Base-by-base conservation (phyloP, 176 grass and related monocot genomes). In the Stipa capillata region DNA sequence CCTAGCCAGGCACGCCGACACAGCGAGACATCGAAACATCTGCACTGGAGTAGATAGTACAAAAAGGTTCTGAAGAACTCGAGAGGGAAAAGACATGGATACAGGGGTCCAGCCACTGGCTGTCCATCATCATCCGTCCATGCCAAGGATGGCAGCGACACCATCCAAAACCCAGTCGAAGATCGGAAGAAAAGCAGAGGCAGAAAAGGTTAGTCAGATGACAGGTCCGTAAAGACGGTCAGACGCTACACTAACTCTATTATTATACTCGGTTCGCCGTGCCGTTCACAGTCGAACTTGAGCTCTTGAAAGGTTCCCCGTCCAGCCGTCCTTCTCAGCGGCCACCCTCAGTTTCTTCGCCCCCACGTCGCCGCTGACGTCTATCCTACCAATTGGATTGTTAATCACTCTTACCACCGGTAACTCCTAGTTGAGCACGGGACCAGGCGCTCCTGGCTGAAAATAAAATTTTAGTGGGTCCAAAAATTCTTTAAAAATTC, bases 351-450 rank as follows among this genome's bases (percentile, higher is more conserved):
- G 10, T 84, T 83, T 18, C 72, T 55, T 84, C 27, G 20, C 48
- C 35, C 57, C 70, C 23, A 83, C 81, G 71, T 65, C 4, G 71
- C 81, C 58, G 71, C n/a, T 83, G 81, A 70, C 47, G 59, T 54
- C 35, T 53, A 21, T 41, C 43, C 20, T 13, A 18, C 29, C 62
- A 20, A 4, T n/a, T n/a, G 8, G 9, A 79, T 79, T 79, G 47
- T 15, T 50, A 5, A 27, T 11, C 9, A 64, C 43, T 76, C 37
- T 40, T 33, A 33, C 73, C 28, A n/a, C n/a, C n/a, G n/a, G n/a
- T n/a, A n/a, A n/a, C n/a, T n/a, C n/a, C n/a, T n/a, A n/a, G n/a
- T n/a, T n/a, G n/a, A n/a, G n/a, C n/a, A n/a, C n/a, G n/a, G n/a
- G n/a, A n/a, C n/a, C n/a, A n/a, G n/a, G n/a, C n/a, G n/a, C n/a